Evolutionary conservation across 305 asterid species (phyloP).

Genomic region (Plantago coronopus): DNA sequence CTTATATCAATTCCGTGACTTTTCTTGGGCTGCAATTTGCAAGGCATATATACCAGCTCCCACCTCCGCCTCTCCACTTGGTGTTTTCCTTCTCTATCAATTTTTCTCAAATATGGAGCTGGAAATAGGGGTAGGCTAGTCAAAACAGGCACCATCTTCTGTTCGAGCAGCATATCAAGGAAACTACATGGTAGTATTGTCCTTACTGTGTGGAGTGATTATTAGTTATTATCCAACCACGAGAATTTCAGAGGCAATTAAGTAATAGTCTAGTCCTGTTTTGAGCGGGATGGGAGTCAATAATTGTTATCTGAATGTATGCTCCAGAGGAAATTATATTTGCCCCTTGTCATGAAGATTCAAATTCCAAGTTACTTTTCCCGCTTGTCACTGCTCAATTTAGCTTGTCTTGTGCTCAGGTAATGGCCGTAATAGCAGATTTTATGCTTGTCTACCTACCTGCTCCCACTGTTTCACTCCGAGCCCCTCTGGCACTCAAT

Average conservation of each 20-base stretch:
- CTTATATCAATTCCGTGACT: background rate
- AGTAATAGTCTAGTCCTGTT: too few species aligned
- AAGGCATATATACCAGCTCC: too few species aligned
- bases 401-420: conserved; percentile 38
- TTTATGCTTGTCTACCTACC: conserved; percentile 98
- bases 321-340: too few species aligned
- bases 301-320: too few species aligned
- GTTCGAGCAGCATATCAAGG: too few species aligned
- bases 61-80: background rate
- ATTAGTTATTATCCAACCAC: background rate
- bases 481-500: conserved; percentile 57
- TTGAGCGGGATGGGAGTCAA: too few species aligned
- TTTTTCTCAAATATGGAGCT: background rate
- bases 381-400: conserved; percentile 3
- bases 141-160: too few species aligned
- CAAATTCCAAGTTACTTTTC: background rate
- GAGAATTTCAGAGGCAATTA: background rate
- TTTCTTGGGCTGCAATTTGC: conserved; percentile 4
- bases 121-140: too few species aligned
- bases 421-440: conserved; percentile 92
- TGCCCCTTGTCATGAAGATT: background rate
- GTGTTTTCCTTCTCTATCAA: background rate
- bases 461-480: conserved; percentile 91
- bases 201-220: too few species aligned
- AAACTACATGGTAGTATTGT: too few species aligned